Evolutionary conservation across 2,329 filamentous ascomycete species (phyloP).

Genomic region (Didymella arachidicola): DNA sequence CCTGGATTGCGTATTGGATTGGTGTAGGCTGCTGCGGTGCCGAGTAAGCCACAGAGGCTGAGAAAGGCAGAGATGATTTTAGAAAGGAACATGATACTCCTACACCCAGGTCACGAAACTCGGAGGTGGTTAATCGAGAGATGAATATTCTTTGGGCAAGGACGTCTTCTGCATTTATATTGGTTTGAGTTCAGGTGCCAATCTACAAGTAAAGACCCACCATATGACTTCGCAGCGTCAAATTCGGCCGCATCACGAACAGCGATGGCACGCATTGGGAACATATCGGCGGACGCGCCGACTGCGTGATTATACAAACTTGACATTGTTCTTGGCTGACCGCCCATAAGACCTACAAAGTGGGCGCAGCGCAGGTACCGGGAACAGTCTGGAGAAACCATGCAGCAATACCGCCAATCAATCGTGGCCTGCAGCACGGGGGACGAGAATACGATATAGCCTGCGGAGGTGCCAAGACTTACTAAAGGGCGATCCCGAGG

Average conservation of each 20-base stretch:
- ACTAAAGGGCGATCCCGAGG: constrained; percentile 5
- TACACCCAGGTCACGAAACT: neutral
- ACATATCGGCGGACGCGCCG: neutral
- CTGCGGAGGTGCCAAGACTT: constrained; percentile 4
- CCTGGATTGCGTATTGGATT: constrained; percentile 10
- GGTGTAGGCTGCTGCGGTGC: constrained; percentile 2
- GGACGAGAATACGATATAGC: neutral
- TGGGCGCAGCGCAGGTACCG: neutral
- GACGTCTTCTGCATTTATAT: constrained; percentile 1
- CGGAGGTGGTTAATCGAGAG: neutral
- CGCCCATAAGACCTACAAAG: neutral
- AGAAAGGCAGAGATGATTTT: neutral
- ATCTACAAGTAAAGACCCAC: neutral
- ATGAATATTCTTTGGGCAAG: neutral
- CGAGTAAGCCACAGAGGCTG: neutral
- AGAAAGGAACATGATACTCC: constrained; percentile 1
- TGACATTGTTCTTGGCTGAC: constrained; percentile 7
- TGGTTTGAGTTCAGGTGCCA: neutral
- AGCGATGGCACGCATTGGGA: neutral
- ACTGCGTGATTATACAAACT: neutral
- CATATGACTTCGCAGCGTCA: neutral
- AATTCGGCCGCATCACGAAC: neutral
- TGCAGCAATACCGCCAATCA: constrained; percentile 6
- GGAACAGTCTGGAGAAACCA: neutral
- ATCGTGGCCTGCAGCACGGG: neutral